Evolutionary conservation across 208 protist species (phyloP).

Genomic region (Acanthamoeba sp.): DNA sequence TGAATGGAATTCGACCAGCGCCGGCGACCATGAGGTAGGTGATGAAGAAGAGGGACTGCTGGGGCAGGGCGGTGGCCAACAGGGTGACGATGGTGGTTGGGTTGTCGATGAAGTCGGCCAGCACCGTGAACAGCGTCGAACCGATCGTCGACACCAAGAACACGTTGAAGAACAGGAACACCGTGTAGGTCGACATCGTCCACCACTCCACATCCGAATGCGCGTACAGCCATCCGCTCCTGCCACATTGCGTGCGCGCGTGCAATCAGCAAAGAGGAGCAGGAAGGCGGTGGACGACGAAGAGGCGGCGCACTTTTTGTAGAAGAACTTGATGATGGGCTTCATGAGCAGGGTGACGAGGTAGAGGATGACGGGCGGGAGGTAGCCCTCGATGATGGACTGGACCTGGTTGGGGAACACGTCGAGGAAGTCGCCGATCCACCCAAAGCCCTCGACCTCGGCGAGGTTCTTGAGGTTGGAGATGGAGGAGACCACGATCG

Average conservation of each 20-base stretch:
- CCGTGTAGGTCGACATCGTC: slow-evolving; percentile 68
- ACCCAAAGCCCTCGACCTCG: slow-evolving; percentile 40
- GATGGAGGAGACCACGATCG: slow-evolving; percentile 5
- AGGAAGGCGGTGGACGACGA: too few relatives aligned
- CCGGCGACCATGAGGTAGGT: slow-evolving; percentile 59
- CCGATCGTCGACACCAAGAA: slow-evolving; percentile 57
- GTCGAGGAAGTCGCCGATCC: slow-evolving; percentile 22
- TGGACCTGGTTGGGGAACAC: background rate
- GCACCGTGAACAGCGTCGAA: slow-evolving; percentile 40
- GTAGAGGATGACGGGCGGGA: slow-evolving; percentile 31
- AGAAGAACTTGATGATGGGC: slow-evolving; percentile 49
- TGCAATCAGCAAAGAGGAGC: background rate
- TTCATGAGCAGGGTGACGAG: slow-evolving; percentile 52
- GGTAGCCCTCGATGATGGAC: slow-evolving; percentile 44
- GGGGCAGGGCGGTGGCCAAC: slow-evolving; percentile 37
- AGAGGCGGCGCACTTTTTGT: slow-evolving; percentile 3
- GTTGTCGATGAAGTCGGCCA: slow-evolving; percentile 65
- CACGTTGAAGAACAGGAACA: slow-evolving; percentile 67
- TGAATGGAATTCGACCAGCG: slow-evolving; percentile 33
- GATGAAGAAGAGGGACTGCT: slow-evolving; percentile 71
- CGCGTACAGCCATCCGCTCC: slow-evolving; percentile 53
- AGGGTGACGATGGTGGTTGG: slow-evolving; percentile 42
- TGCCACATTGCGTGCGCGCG: background rate
- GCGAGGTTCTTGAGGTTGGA: slow-evolving; percentile 43
- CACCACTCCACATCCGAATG: slow-evolving; percentile 54